Evolutionary conservation across 169 alveolate genomes (phyloP), one percentile per base, ranked within the genome.

Genomic region (Cyclospora cayetanensis): DNA sequence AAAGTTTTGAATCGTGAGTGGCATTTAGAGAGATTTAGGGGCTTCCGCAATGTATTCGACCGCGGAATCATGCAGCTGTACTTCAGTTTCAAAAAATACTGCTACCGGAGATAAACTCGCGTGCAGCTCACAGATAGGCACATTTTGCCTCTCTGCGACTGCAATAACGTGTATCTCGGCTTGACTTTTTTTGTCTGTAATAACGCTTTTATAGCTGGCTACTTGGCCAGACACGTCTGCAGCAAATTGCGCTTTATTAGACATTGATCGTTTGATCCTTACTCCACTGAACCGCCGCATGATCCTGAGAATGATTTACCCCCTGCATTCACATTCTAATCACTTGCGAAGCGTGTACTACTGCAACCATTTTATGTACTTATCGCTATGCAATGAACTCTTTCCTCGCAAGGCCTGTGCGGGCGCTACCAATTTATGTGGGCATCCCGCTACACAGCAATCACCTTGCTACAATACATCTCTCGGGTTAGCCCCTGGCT

Each of bases 1-100:
- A 97, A 98, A 94, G 98, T 99, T 72, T 94, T 98, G 5, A 97
- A 98, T 94, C 97, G 97, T 42, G 99, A 99, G 94, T 99, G 99
- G 99, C 98, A 97, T 39, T 53, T 91, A 53, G 92, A 93, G 68
- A 83, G 93, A 34, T 86, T 79, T 63, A 53, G 55, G 22, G 95
- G 95, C 43, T 94, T 94, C 72, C 89, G 95, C 3, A 91, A 87
- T 80, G 94, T 90, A n/a, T 94, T 94, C 52, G 95, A 94, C 83
- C 92, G 94, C 4, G 94, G 95, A 27, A 93, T 94, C 80, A 70
- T 94, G 92, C 95, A 94, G 92, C 90, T 91, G 74, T 94, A 94
- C 93, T 94, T 94, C 92, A 83, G 87, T 80, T 92, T 94, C 86
- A 94, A 91, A 79, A 91, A 94, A 22, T 94, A 92, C 90, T 80